Percentiles rank a stretch among this genome's conserved stretches.
Evolutionary conservation across 768 basidiomycete genomes (phyloP).

Genomic region (Amanita fuliginea): DNA sequence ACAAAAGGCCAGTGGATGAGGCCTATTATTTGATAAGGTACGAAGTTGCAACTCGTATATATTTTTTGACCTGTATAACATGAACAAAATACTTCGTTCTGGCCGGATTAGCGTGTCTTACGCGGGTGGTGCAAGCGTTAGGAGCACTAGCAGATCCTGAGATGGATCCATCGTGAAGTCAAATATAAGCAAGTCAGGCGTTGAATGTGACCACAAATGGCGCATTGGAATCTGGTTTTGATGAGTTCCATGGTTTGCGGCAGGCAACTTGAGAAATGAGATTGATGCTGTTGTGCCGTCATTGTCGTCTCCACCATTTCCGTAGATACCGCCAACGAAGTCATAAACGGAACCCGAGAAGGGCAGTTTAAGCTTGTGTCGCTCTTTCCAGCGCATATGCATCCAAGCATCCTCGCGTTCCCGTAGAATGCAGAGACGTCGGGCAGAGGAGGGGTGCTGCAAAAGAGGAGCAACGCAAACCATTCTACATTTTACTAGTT

Average conservation of each 20-base stretch:
- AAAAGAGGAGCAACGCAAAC: slow-evolving; percentile 22
- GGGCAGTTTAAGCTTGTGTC: slow-evolving; percentile 26
- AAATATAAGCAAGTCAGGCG: slow-evolving; percentile 30
- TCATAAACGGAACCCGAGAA: slow-evolving; percentile 39
- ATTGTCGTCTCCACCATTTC: slow-evolving; percentile 34
- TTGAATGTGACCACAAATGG: slow-evolving; percentile 18
- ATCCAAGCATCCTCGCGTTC: slow-evolving; percentile 40
- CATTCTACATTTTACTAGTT: slow-evolving; percentile 36
- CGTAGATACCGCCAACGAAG: slow-evolving; percentile 40
- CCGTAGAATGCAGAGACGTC: slow-evolving; percentile 28
- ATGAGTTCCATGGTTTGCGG: slow-evolving; percentile 19
- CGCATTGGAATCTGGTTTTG: slow-evolving; percentile 16
- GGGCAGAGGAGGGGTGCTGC: slow-evolving; percentile 21
- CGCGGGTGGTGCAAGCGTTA: slow-evolving; percentile 30
- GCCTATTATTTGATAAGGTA: slow-evolving; percentile 37
- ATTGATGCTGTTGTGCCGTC: slow-evolving; percentile 30
- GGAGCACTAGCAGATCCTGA: slow-evolving; percentile 42
- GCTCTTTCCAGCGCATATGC: slow-evolving; percentile 25
- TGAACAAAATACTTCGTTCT: slow-evolving; percentile 1
- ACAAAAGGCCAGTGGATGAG: slow-evolving; percentile 33
- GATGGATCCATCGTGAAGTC: slow-evolving; percentile 51
- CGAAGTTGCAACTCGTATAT: slow-evolving; percentile 41
- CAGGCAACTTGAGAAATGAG: slow-evolving; percentile 39
- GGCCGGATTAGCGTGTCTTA: slow-evolving; percentile 16
- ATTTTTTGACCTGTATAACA: slow-evolving; percentile 22